phyloP scores from a whole-genome alignment of 352 stramenopile species.

The Globisporangium orthogonon region DNA sequence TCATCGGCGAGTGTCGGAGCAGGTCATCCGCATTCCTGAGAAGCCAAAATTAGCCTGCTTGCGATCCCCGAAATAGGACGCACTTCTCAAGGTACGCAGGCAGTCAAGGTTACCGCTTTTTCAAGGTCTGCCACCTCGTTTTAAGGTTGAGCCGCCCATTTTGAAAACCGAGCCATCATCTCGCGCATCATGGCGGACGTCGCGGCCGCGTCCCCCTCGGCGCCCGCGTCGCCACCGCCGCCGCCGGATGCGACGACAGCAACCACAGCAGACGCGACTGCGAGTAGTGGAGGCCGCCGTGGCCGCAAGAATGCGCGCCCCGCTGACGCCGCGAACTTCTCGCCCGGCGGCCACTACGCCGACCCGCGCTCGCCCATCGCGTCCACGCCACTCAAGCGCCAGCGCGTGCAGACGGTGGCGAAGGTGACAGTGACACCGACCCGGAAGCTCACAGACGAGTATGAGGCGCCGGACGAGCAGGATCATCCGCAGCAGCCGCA shows the following conservation, averaged over 20 bases:
- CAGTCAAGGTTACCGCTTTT: too few species aligned
- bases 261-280: slow-evolving; percentile 3
- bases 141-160: too few species aligned
- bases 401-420: slow-evolving; percentile 41
- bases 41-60: too few species aligned
- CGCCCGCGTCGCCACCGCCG: too few species aligned
- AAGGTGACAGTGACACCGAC: slow-evolving; percentile 22
- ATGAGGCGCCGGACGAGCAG: slow-evolving; percentile 16
- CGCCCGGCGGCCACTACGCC: slow-evolving; percentile 51
- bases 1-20: too few species aligned
- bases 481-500: not conserved
- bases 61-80: too few species aligned
- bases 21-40: too few species aligned
- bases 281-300: slow-evolving; percentile 2
- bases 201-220: too few species aligned
- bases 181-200: too few species aligned
- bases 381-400: slow-evolving; percentile 78
- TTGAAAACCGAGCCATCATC: too few species aligned
- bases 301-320: slow-evolving; percentile 7
- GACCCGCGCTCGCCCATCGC: slow-evolving; percentile 78
- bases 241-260: slow-evolving; percentile 8
- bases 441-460: slow-evolving; percentile 34
- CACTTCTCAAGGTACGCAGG: too few species aligned
- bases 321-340: slow-evolving; percentile 2
- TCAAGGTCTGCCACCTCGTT: too few species aligned